These are phyloP conservation scores for Lentinula guzmanii DNA, from an alignment of 768 basidiomycete species.

Conservation along the genomic window DNA sequence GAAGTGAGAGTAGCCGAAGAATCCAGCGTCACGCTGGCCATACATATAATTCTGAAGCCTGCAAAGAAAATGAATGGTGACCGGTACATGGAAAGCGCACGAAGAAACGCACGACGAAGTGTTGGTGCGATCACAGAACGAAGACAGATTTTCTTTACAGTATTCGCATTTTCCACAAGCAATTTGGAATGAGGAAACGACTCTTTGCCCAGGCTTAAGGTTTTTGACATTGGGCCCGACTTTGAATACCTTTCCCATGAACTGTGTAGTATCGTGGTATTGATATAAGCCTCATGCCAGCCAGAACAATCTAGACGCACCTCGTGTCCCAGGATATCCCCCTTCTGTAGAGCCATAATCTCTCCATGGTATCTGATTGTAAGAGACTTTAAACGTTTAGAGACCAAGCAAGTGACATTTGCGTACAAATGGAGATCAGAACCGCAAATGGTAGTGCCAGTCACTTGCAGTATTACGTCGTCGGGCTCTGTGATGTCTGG, in stretches of 20 bases:
- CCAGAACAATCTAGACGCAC: constrained; percentile 17
- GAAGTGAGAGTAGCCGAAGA: constrained; percentile 70
- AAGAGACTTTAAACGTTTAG: not conserved
- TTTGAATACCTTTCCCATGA: constrained; percentile 65
- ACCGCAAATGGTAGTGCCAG: constrained; percentile 71
- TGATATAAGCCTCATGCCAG: not conserved
- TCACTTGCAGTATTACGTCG: constrained; percentile 71
- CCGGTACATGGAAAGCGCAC: constrained; percentile 4
- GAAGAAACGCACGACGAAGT: constrained; percentile 41
- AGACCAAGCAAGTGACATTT: not conserved
- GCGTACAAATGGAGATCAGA: constrained; percentile 53
- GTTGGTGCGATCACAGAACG: constrained; percentile 72
- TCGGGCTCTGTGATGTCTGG: constrained; percentile 63
- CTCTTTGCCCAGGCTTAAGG: constrained; percentile 58
- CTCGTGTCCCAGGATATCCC: constrained; percentile 75
- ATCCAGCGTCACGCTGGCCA: constrained; percentile 62
- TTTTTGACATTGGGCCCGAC: constrained; percentile 61
- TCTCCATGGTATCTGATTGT: constrained; percentile 51
- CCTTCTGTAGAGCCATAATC: constrained; percentile 62
- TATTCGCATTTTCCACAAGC: constrained; percentile 68
- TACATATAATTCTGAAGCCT: constrained; percentile 55
- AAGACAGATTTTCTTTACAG: constrained; percentile 68
- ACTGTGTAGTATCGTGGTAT: constrained; percentile 21
- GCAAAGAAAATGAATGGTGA: not conserved
- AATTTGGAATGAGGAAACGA: constrained; percentile 76